Evolutionary conservation across 805 yeast genomes (phyloP).

Genomic region (Candida easanensis): DNA sequence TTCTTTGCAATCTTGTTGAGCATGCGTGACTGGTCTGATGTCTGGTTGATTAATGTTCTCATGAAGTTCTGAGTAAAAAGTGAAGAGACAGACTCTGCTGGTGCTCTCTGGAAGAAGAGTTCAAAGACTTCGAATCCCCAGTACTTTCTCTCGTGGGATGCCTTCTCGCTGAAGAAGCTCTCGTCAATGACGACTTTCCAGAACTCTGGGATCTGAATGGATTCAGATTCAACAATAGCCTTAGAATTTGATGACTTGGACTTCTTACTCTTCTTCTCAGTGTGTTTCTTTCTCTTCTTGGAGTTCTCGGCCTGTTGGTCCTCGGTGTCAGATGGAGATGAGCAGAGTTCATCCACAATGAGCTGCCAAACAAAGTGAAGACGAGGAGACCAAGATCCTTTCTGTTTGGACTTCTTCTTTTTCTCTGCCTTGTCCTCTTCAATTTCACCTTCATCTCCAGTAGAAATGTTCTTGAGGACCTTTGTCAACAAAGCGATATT

Average conservation of each 20-base stretch:
- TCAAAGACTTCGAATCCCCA: constrained; percentile 79
- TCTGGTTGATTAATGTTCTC: constrained; percentile 74
- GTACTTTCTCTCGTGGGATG: constrained; percentile 84
- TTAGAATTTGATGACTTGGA: constrained; percentile 22
- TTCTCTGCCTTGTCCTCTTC: constrained; percentile 25
- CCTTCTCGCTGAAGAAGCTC: constrained; percentile 65
- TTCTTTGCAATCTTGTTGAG: constrained; percentile 65
- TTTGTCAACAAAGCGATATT: constrained; percentile 61
- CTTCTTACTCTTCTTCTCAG: constrained; percentile 28
- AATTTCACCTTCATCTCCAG: constrained; percentile 29
- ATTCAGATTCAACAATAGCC: constrained; percentile 14
- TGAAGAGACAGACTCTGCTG: constrained; percentile 20
- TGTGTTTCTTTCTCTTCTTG: constrained; percentile 42
- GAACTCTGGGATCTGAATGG: constrained; percentile 54
- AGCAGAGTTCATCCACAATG: constrained; percentile 41
- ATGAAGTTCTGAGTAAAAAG: constrained; percentile 63
- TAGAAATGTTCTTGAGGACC: constrained; percentile 56
- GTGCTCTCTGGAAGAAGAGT: constrained; percentile 37
- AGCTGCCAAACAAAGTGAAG: constrained; percentile 76
- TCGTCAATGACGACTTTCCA: constrained; percentile 83
- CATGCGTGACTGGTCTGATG: constrained; percentile 60
- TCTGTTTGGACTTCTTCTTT: constrained; percentile 40
- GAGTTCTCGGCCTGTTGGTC: constrained; percentile 22
- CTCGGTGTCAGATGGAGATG: constrained; percentile 18
- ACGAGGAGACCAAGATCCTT: constrained; percentile 71